These are phyloP conservation scores for Piper longum DNA, from an alignment of 164 flowering plant genomes.

Conservation along the genomic window DNA sequence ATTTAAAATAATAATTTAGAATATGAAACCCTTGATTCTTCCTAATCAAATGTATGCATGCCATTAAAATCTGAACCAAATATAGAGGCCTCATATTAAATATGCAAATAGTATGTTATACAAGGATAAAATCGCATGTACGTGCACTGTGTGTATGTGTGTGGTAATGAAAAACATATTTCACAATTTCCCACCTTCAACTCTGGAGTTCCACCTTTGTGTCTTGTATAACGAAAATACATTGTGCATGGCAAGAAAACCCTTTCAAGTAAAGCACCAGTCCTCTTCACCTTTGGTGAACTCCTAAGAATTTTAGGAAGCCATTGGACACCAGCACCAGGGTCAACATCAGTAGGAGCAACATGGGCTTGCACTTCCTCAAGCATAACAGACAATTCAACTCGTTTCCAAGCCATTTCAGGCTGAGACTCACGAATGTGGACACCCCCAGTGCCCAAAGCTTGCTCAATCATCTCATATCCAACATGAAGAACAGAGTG, in stretches of 20 bases:
- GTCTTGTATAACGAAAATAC: slow-evolving; percentile 96
- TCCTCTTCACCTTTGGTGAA: slow-evolving; percentile 93
- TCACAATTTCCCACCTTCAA: slow-evolving; percentile 46
- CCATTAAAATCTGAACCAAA: no score
- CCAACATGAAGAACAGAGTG: slow-evolving; percentile 94
- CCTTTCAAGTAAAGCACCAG: slow-evolving; percentile 97
- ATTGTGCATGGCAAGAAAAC: slow-evolving; percentile 98
- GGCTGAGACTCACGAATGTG: slow-evolving; percentile 65
- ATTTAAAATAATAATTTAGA: no score
- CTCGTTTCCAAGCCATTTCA: slow-evolving; percentile 94
- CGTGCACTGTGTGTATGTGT: no score
- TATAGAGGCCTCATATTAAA: no score
- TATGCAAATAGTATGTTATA: no score
- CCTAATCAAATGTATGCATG: no score
- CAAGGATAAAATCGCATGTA: no score
- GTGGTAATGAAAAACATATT: no score
- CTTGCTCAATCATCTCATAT: slow-evolving; percentile 80
- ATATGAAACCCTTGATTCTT: no score
- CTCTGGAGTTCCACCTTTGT: slow-evolving; percentile 94
- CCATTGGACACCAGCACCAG: slow-evolving; percentile 99
- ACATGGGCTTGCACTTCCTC: slow-evolving; percentile 99
- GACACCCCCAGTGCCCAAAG: slow-evolving; percentile 57
- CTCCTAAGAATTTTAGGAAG: slow-evolving; percentile 85
- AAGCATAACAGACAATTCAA: slow-evolving; percentile 89
- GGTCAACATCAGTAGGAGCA: slow-evolving; percentile 99